A percentile compares a stretch with the other conserved stretches of the same genome.
These are phyloP conservation scores for Endogone sp. DNA, from an alignment of 192 early-diverging fungal genomes.

Conservation along the genomic window DNA sequence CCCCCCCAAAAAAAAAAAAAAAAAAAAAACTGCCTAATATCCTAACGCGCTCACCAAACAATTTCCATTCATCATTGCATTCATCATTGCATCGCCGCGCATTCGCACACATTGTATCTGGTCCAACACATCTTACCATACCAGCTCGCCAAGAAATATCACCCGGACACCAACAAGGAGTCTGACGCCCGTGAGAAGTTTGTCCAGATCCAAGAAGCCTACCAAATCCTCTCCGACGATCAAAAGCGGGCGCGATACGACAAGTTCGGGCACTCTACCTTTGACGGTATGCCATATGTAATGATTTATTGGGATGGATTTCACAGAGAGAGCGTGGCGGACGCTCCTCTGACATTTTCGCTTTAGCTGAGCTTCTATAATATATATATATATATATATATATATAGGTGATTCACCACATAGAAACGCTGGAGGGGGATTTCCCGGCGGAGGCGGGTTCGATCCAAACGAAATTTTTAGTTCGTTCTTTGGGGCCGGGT, in stretches of 20 bases:
- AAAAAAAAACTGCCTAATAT: no score
- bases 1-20: no score
- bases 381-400: no score
- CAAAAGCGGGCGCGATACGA: slow-evolving; percentile 89
- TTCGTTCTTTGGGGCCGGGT: slow-evolving; percentile 32
- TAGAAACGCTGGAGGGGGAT: no score
- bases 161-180: slow-evolving; percentile 97
- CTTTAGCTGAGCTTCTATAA: neutral
- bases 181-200: slow-evolving; percentile 92
- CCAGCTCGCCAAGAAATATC: slow-evolving; percentile 92
- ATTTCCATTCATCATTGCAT: no score
- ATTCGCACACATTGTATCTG: slow-evolving; percentile 3
- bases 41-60: no score
- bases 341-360: neutral
- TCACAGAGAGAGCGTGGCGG: neutral
- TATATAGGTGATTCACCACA: no score
- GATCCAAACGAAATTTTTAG: slow-evolving; percentile 35
- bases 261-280: slow-evolving; percentile 74
- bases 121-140: neutral
- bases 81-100: no score
- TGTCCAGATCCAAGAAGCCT: slow-evolving; percentile 95
- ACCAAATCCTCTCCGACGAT: slow-evolving; percentile 92
- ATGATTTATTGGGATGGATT: neutral
- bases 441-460: slow-evolving; percentile 63
- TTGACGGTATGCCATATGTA: no score